Evolutionary conservation across 805 yeast genomes (phyloP).

Genomic region (Candida nanaspora): DNA sequence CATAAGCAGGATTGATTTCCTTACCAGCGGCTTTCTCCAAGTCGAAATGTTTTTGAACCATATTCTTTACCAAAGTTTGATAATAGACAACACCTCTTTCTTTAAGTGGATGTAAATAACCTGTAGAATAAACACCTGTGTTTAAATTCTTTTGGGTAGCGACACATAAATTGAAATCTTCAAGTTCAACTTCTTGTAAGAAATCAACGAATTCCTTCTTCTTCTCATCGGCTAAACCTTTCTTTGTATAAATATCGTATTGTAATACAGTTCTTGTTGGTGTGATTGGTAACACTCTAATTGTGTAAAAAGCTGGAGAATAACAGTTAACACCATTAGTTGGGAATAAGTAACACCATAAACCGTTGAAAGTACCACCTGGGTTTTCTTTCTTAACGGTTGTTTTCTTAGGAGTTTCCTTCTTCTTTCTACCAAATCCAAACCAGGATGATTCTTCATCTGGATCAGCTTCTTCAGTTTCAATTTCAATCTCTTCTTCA

Average conservation of each 20-base stretch:
- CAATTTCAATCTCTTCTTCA: conserved; percentile 24
- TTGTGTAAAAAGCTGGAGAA: conserved; percentile 61
- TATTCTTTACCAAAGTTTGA: conserved; percentile 46
- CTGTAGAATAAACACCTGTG: conserved; percentile 53
- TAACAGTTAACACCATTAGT: conserved; percentile 57
- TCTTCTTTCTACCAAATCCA: conserved; percentile 48
- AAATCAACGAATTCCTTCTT: conserved; percentile 59
- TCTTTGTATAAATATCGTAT: conserved; percentile 55
- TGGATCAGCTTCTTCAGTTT: conserved; percentile 23
- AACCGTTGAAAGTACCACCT: conserved; percentile 56
- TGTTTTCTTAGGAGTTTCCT: conserved; percentile 20
- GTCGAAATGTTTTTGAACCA: conserved; percentile 49
- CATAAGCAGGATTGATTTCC: conserved; percentile 44
- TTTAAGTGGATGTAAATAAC: conserved; percentile 51
- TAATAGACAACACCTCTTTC: conserved; percentile 54
- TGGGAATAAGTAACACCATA: conserved; percentile 58
- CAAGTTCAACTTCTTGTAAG: conserved; percentile 54
- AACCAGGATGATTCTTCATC: conserved; percentile 29
- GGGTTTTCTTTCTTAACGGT: conserved; percentile 34
- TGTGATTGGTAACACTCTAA: conserved; percentile 48
- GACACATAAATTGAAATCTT: conserved; percentile 53
- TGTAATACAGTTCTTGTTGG: conserved; percentile 51
- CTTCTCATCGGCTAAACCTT: conserved; percentile 43
- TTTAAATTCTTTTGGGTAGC: conserved; percentile 54
- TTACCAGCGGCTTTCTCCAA: conserved; percentile 38